Evolutionary conservation across 1,284 basidiomycete species (phyloP).

Genomic region (Irpex lacteus): DNA sequence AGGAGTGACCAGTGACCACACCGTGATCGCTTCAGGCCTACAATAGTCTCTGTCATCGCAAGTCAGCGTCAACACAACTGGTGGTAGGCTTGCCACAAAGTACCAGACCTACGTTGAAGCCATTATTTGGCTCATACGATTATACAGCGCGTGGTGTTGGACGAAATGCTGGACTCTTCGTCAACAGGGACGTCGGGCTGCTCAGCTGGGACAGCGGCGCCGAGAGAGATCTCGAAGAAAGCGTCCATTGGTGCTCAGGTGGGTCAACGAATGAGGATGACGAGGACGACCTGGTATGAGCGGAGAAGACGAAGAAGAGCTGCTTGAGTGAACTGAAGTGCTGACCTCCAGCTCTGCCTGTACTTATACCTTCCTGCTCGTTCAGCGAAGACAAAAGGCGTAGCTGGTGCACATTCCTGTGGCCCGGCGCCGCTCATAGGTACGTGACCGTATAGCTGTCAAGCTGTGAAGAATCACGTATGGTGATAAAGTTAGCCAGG

Average conservation of each 20-base stretch:
- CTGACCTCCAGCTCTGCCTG: not conserved
- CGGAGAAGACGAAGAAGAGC: not conserved
- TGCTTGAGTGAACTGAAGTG: not conserved
- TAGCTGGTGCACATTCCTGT: not conserved
- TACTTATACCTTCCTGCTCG: not conserved
- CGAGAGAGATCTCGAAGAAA: not conserved
- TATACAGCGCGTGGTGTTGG: not conserved
- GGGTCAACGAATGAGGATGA: not conserved
- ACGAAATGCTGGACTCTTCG: not conserved
- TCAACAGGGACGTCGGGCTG: not conserved
- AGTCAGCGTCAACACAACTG: not conserved
- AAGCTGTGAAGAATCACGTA: not conserved
- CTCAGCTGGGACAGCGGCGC: not conserved
- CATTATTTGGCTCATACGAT: not conserved
- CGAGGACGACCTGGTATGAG: not conserved
- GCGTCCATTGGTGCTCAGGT: not conserved
- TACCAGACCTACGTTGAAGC: not conserved
- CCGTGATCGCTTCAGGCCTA: not conserved
- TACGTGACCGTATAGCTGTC: not conserved
- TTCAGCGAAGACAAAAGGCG: not conserved
- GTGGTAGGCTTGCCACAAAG: not conserved
- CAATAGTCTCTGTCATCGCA: not conserved
- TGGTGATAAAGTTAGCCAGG: not conserved
- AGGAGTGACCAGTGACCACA: not conserved
- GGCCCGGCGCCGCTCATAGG: not conserved